Base-by-base conservation (phyloP, 257 asterid species). In the Coffea canephora region DNA sequence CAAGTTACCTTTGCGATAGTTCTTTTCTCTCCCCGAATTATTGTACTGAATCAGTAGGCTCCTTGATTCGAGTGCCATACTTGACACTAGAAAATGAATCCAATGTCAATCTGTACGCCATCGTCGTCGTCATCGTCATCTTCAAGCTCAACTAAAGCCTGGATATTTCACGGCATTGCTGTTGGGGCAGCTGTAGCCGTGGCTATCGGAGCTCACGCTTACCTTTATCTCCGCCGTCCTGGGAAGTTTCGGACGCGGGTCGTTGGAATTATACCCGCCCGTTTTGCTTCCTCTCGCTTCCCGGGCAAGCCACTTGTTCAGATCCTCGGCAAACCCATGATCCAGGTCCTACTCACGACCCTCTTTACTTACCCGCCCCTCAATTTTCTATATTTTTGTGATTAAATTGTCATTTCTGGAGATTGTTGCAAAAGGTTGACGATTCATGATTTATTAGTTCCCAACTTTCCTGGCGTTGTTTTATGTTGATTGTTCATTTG, bases 251-350 rank as follows among this genome's bases (percentile, higher is more conserved):
- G 97, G 84, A 86, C 90, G 70, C 91, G 97, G 79, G 97, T 92
- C 67, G 77, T 95, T 25, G 97, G 98, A 49, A 93, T 95, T 62
- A 95, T 95, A 85, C 99, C 99, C 75, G 97, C 99, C 71, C 93
- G 98, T 11, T 93, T 77, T 72, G 97, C 97, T 75, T 95, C 98
- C n/a, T 86, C 97, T 39, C 94, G 99, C 39, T 95, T 95, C 81
- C 83, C 87, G 15, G 98, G 99, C 76, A 92, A 93, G 79, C 97
- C 98, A n/a, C 97, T 95, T 19, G 91, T 87, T 25, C 79, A 85
- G 82, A 95, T 92, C 89, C 95, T 93, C 48, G 98, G 98, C 75
- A 95, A 95, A 87, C 95, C 97, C 81, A 95, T 93, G 99, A 95
- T 95, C 89, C 98, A 95, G 93, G 99, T 93, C 67, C 45, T 41